Evolutionary conservation across 2,329 filamentous ascomycete species (phyloP).

Genomic region (Cercospora beticola): DNA sequence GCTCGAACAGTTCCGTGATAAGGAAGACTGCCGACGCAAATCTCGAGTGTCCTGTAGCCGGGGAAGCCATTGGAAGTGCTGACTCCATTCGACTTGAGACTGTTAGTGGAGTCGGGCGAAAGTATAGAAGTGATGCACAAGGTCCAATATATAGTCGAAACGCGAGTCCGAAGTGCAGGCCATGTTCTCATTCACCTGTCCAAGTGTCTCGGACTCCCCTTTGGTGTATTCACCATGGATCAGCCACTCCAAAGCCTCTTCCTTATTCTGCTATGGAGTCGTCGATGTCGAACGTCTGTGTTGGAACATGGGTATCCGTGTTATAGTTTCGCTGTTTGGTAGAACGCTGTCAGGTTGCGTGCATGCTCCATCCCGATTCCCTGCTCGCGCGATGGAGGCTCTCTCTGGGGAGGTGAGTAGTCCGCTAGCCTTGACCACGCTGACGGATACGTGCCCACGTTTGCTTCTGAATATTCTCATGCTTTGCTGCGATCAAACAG

Average conservation of each 20-base stretch:
- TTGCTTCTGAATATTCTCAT: background rate
- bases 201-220: background rate
- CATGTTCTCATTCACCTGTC: background rate
- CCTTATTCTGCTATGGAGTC: background rate
- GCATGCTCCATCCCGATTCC: background rate
- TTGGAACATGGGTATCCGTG: background rate
- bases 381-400: background rate
- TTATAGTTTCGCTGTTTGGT: background rate
- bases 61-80: background rate
- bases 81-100: background rate
- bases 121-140: background rate
- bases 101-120: background rate
- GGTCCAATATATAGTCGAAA: background rate
- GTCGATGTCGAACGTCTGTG: background rate
- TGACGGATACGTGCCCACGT: background rate
- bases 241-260: background rate
- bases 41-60: background rate
- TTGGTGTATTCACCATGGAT: background rate
- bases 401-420: background rate
- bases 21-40: background rate
- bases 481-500: background rate
- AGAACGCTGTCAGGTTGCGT: background rate
- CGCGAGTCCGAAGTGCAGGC: background rate
- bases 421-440: background rate
- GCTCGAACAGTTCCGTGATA: background rate